Evolutionary conservation across 2,329 filamentous ascomycete genomes (phyloP).

Genomic region (Uncinocarpus reesii): DNA sequence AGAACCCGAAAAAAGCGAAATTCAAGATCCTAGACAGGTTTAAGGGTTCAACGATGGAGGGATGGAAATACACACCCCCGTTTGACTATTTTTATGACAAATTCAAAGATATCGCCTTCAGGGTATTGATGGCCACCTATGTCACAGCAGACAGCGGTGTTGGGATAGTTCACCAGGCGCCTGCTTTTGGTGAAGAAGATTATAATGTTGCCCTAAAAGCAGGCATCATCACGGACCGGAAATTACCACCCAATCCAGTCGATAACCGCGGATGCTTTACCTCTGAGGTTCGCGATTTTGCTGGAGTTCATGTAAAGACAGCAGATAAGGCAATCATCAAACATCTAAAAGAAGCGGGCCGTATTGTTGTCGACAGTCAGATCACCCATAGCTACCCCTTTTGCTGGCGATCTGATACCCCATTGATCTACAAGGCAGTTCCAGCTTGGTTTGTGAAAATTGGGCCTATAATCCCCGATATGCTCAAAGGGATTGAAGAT

Average conservation of each 20-base stretch:
- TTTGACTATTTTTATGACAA: constrained; percentile 86
- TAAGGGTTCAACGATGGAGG: constrained; percentile 73
- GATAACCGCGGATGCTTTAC: constrained; percentile 75
- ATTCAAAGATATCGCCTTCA: constrained; percentile 76
- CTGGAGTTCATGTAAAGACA: constrained; percentile 77
- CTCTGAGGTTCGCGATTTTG: constrained; percentile 65
- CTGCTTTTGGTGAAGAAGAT: constrained; percentile 93
- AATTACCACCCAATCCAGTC: constrained; percentile 82
- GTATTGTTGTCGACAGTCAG: constrained; percentile 74
- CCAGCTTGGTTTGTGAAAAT: constrained; percentile 94
- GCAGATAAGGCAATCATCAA: constrained; percentile 93
- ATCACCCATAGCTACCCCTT: constrained; percentile 86
- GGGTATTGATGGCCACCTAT: constrained; percentile 71
- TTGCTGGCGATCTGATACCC: constrained; percentile 91
- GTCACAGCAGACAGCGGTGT: constrained; percentile 85
- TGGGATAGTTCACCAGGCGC: constrained; percentile 86
- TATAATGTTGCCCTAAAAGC: constrained; percentile 69
- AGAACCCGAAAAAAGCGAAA: constrained; percentile 91
- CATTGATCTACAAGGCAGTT: constrained; percentile 82
- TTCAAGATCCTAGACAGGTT: constrained; percentile 72
- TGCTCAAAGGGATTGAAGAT: constrained; percentile 80
- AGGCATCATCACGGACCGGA: constrained; percentile 65
- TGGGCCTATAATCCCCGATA: constrained; percentile 67
- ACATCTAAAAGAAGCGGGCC: constrained; percentile 63
- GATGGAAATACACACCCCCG: constrained; percentile 78